phyloP scores from a whole-genome alignment of 1,284 basidiomycete species.

The Marasmius sp. region DNA sequence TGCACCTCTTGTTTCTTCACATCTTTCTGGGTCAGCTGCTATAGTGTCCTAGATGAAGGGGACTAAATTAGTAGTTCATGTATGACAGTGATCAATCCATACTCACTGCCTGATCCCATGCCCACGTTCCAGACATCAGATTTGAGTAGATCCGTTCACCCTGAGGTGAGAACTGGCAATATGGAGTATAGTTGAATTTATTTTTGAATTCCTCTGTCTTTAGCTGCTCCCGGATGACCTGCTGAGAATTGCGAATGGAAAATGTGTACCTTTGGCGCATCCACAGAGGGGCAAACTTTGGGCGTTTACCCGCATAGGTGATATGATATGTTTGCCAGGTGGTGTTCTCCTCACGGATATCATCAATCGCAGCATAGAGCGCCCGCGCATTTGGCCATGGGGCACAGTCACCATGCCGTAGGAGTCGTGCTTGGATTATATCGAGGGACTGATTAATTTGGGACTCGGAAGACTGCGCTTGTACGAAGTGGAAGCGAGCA shows the following conservation, averaged over 20 bases:
- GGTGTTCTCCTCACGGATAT: neutral
- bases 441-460: neutral
- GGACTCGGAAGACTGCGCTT: neutral
- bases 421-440: neutral
- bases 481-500: neutral
- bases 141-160: no score
- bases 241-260: no score
- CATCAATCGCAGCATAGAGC: neutral
- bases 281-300: neutral
- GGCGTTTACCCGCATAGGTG: neutral
- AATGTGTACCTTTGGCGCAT: no score
- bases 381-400: neutral
- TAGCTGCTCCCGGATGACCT: no score
- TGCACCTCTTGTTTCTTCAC: neutral
- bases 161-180: no score
- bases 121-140: no score
- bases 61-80: neutral
- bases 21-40: neutral
- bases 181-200: no score
- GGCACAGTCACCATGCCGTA: neutral
- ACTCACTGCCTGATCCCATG: no score
- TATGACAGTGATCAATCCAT: no score
- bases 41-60: neutral
- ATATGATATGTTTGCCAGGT: neutral
- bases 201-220: no score